Conservation (phyloP, 2,329 filamentous ascomycete species). For the Diaporthe humulicola region DNA sequence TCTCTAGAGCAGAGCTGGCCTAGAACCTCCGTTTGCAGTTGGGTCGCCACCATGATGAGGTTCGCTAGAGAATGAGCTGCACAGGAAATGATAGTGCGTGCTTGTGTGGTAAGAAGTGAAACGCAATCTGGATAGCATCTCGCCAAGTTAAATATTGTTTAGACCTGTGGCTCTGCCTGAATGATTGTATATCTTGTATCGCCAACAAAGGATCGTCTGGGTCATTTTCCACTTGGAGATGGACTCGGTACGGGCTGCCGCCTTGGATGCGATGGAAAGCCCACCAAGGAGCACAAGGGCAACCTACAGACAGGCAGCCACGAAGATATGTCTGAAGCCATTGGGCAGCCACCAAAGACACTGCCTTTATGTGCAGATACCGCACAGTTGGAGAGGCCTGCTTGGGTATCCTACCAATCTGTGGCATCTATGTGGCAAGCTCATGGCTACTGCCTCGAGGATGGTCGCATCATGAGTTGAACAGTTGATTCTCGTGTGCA, state of each 20-base stretch:
- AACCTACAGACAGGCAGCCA: conserved; percentile 23
- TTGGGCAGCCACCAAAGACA: background rate
- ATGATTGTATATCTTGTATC: background rate
- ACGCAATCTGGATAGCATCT: background rate
- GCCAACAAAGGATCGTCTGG: background rate
- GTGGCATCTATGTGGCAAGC: background rate
- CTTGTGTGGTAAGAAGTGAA: background rate
- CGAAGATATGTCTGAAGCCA: background rate
- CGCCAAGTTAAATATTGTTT: background rate
- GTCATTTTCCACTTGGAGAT: conserved; percentile 3
- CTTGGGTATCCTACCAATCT: background rate
- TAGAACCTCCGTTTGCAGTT: conserved; percentile 20
- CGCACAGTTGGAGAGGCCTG: background rate
- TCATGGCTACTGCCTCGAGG: too few species aligned
- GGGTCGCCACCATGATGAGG: background rate
- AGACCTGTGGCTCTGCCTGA: too few species aligned
- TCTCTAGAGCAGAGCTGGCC: conserved; percentile 26
- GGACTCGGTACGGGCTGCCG: background rate
- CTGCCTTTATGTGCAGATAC: background rate
- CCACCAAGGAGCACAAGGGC: conserved; percentile 1
- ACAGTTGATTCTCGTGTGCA: background rate
- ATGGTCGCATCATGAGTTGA: background rate
- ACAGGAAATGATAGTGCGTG: background rate
- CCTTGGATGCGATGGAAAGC: background rate
- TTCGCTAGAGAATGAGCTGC: background rate